Conservation (phyloP, 352 stramenopile species). For the Peronosclerospora sorghi region DNA sequence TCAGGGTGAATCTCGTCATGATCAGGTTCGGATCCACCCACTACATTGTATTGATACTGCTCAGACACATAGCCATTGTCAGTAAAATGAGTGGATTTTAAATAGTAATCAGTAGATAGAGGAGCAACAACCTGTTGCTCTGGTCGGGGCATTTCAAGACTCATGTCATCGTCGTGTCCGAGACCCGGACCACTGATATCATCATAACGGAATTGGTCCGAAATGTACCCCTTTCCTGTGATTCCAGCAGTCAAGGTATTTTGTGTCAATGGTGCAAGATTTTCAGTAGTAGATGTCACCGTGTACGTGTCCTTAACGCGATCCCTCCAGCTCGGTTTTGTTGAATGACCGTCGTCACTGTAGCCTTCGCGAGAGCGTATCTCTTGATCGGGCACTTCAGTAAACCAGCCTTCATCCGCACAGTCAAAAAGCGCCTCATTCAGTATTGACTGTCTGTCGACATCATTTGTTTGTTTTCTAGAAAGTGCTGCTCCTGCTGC, state of each 20-base stretch:
- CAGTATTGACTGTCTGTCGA: constrained; percentile 2
- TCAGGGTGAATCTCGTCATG: constrained; percentile 15
- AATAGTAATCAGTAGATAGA: constrained; percentile 1
- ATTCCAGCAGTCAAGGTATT: constrained; percentile 12
- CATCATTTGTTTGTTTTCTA: background rate
- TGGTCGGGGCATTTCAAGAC: constrained; percentile 13
- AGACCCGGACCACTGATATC: constrained; percentile 13
- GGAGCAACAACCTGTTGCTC: constrained; percentile 2
- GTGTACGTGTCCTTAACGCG: constrained; percentile 19
- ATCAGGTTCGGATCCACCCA: constrained; percentile 13
- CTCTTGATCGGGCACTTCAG: constrained; percentile 19
- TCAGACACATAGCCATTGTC: constrained; percentile 20
- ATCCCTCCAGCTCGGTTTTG: constrained; percentile 19
- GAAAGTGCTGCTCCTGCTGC: background rate
- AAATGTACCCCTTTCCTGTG: constrained; percentile 22
- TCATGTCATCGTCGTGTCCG: constrained; percentile 16
- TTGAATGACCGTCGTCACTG: constrained; percentile 9
- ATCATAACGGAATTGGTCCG: constrained; percentile 28
- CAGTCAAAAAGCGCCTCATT: constrained; percentile 29
- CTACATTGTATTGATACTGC: constrained; percentile 21
- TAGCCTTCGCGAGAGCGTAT: constrained; percentile 2
- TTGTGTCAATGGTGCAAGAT: constrained; percentile 3
- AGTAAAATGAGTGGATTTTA: constrained; percentile 3
- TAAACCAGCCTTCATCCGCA: constrained; percentile 54
- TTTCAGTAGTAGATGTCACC: constrained; percentile 6